phyloP scores from a whole-genome alignment of 352 stramenopile species.

The Porosira glacialis region DNA sequence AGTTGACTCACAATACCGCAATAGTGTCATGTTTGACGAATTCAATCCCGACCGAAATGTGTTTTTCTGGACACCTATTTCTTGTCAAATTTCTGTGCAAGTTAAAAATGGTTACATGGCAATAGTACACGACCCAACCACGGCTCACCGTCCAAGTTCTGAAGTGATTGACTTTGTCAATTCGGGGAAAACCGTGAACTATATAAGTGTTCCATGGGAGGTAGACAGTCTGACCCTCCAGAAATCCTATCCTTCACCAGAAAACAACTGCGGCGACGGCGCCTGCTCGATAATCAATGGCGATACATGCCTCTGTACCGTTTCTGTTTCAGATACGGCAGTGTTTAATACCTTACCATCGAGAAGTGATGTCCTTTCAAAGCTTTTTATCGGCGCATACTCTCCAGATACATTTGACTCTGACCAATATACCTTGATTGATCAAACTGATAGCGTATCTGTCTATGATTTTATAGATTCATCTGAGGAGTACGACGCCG shows the following conservation, averaged over 20 bases:
- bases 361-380: conserved; percentile 50
- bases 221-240: conserved; percentile 39
- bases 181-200: conserved; percentile 46
- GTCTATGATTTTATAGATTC: conserved; percentile 36
- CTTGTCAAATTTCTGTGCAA: conserved; percentile 35
- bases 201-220: conserved; percentile 49
- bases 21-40: no score
- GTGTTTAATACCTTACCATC: conserved; percentile 49
- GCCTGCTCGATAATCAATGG: conserved; percentile 44
- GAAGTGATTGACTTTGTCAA: no score
- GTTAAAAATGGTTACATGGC: no score
- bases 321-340: conserved; percentile 34
- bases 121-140: conserved; percentile 36
- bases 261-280: conserved; percentile 52
- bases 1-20: no score
- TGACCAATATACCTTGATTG: conserved; percentile 35
- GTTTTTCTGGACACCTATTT: conserved; percentile 50
- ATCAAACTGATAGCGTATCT: conserved; percentile 40
- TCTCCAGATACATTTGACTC: conserved; percentile 43
- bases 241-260: conserved; percentile 32
- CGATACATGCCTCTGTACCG: conserved; percentile 50
- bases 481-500: conserved; percentile 17
- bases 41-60: no score
- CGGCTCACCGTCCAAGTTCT: no score
- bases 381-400: conserved; percentile 54